These are phyloP conservation scores for Tetracladium setigerum DNA, from an alignment of 495 filamentous ascomycete genomes.

Conservation along the genomic window DNA sequence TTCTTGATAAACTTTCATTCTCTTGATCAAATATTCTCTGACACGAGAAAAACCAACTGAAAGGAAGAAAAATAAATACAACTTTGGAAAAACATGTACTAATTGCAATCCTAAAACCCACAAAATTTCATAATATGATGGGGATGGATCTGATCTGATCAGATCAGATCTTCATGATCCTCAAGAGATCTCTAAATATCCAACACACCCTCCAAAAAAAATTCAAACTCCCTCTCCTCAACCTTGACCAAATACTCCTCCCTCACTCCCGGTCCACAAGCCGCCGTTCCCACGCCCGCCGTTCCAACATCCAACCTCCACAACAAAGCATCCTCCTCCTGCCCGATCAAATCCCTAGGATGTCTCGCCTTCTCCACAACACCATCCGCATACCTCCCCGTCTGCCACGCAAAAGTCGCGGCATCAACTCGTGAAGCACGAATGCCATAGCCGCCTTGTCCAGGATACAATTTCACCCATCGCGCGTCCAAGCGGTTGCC, in stretches of 20 bases:
- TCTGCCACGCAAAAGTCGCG: conserved; percentile 41
- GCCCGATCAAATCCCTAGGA: conserved; percentile 46
- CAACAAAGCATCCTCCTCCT: conserved; percentile 39
- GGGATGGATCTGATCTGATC: no score
- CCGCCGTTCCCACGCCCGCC: conserved; percentile 51
- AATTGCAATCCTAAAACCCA: no score
- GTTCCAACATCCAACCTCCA: conserved; percentile 49
- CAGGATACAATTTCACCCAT: conserved; percentile 43
- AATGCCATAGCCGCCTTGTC: conserved; percentile 26
- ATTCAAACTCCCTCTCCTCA: conserved; percentile 22
- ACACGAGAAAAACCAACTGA: no score
- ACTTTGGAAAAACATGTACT: no score
- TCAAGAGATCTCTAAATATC: conserved; percentile 45
- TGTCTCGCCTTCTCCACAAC: conserved; percentile 37
- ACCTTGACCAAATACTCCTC: conserved; percentile 39
- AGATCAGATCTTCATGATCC: no score
- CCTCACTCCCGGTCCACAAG: conserved; percentile 50
- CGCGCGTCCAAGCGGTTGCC: conserved; percentile 54
- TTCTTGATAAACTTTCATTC: no score
- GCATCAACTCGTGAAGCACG: conserved; percentile 24
- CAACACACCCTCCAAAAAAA: conserved; percentile 39
- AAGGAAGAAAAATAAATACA: no score
- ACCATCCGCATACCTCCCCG: conserved; percentile 27
- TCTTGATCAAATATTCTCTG: no score
- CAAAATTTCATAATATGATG: no score